Conservation (phyloP, 2,329 filamentous ascomycete species). For the Pseudocercospora cruenta region DNA sequence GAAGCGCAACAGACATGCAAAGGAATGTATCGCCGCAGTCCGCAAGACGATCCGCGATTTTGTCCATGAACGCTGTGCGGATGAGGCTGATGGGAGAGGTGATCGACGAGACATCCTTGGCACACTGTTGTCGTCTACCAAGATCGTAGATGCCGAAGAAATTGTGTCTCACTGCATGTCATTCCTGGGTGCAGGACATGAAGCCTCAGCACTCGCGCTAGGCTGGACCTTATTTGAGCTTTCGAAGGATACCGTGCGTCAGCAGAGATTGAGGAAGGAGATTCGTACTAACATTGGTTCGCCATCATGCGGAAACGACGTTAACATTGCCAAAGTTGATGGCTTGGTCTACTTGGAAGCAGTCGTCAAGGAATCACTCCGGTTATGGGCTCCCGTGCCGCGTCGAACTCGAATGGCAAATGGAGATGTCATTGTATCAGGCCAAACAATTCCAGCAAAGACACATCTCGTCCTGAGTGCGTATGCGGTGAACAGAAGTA, state of each 20-base stretch:
- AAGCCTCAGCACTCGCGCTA: background rate
- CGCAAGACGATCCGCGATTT: too few species aligned
- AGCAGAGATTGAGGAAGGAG: background rate
- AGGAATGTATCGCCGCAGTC: too few species aligned
- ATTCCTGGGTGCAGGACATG: background rate
- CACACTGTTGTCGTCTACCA: too few species aligned
- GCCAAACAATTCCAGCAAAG: background rate
- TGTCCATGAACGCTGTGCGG: too few species aligned
- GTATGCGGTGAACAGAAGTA: slow-evolving; percentile 1
- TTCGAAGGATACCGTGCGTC: background rate
- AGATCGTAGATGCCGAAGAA: background rate
- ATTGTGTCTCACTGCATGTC: background rate
- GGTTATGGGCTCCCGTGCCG: background rate
- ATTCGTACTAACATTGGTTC: background rate
- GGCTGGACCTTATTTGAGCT: background rate
- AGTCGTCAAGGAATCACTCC: background rate
- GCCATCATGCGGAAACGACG: background rate
- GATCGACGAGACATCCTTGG: too few species aligned
- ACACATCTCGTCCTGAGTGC: background rate
- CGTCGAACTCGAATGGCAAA: background rate
- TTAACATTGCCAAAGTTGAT: background rate
- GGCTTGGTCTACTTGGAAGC: background rate
- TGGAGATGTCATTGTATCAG: background rate
- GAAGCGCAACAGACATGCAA: too few species aligned
- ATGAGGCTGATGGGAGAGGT: too few species aligned